Conservation (phyloP, 768 basidiomycete species). For the Cystofilobasidium capitatum region DNA sequence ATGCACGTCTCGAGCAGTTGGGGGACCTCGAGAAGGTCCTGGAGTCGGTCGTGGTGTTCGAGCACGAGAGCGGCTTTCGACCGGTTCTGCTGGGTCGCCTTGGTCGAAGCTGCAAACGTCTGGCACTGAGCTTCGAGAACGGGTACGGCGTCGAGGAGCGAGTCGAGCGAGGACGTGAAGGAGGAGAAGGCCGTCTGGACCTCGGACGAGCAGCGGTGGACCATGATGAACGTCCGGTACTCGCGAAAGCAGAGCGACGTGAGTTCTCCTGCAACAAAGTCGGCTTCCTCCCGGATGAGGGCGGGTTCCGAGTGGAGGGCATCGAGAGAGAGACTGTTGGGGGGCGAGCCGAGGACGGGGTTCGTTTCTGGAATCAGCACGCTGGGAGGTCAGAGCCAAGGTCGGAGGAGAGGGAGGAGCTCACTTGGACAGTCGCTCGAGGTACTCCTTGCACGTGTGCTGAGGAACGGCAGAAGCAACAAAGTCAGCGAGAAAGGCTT, state of each 20-base stretch:
- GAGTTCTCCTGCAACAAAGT: constrained; percentile 77
- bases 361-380: neutral
- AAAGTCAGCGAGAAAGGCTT: neutral
- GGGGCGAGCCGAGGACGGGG: constrained; percentile 34
- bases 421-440: constrained; percentile 25
- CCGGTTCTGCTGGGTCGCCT: constrained; percentile 59
- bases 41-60: constrained; percentile 86
- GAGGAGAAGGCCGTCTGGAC: constrained; percentile 63
- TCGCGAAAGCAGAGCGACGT: constrained; percentile 83
- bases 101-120: constrained; percentile 63
- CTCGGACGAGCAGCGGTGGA: constrained; percentile 67
- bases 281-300: constrained; percentile 67
- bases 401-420: neutral
- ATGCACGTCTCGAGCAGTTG: constrained; percentile 86
- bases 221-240: constrained; percentile 82
- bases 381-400: neutral
- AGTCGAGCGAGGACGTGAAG: constrained; percentile 62
- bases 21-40: constrained; percentile 83
- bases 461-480: neutral
- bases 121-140: constrained; percentile 63
- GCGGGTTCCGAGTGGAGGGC: constrained; percentile 66
- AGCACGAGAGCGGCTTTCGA: constrained; percentile 71
- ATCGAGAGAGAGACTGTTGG: constrained; percentile 57
- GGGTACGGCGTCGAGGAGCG: constrained; percentile 61
- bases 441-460: constrained; percentile 22